Percentiles rank a stretch among this genome's conserved stretches.
Conservation (phyloP, 192 early-diverging fungal species). For the Umbelopsis ramanniana region DNA sequence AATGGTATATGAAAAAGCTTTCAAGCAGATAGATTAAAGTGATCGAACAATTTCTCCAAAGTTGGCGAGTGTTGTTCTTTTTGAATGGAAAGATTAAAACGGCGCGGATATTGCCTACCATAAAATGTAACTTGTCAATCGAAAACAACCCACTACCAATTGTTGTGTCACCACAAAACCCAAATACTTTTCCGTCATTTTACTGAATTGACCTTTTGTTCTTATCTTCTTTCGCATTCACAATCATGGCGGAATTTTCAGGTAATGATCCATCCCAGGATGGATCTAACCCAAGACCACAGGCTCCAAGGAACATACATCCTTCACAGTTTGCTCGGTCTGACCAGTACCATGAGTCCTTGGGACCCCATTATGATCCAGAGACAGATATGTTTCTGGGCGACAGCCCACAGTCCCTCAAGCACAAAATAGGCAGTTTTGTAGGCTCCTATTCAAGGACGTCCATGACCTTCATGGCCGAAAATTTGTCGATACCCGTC, state of each 20-base stretch:
- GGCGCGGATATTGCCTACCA: too few species aligned
- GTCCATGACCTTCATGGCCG: slow-evolving; percentile 39
- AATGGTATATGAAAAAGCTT: too few species aligned
- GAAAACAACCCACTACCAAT: not conserved
- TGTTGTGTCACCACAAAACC: not conserved
- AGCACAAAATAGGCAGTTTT: slow-evolving; percentile 31
- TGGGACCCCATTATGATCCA: slow-evolving; percentile 9
- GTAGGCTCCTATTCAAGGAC: slow-evolving; percentile 38
- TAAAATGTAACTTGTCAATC: too few species aligned
- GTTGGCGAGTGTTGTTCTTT: too few species aligned
- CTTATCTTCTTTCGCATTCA: not conserved
- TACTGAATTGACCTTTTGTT: not conserved
- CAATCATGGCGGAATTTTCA: slow-evolving; percentile 15
- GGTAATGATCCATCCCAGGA: not conserved
- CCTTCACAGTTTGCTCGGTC: slow-evolving; percentile 28
- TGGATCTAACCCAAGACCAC: not conserved
- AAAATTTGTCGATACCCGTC: slow-evolving; percentile 29
- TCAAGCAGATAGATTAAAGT: too few species aligned
- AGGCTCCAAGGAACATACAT: slow-evolving; percentile 26
- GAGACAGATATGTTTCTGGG: slow-evolving; percentile 1
- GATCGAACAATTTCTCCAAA: too few species aligned
- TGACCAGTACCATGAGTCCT: not conserved
- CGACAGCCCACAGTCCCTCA: slow-evolving; percentile 11
- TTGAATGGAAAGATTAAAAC: too few species aligned
- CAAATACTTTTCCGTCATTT: not conserved